phyloP scores from a whole-genome alignment of 1,284 basidiomycete species.

The Acaromyces ingoldii region DNA sequence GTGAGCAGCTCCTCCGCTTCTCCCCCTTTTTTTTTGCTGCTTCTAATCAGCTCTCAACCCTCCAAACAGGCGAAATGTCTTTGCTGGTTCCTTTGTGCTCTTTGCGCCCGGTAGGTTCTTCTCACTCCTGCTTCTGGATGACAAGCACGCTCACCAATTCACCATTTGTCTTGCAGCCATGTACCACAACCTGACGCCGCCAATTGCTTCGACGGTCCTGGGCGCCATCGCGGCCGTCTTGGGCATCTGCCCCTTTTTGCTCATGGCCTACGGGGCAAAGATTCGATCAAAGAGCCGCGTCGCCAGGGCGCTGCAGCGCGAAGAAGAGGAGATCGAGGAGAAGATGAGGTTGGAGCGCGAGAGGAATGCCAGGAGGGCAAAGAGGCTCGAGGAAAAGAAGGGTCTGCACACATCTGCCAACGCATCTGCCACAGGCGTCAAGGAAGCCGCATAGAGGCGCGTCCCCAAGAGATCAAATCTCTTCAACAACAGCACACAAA shows the following conservation, averaged over 20 bases:
- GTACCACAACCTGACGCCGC: slow-evolving; percentile 35
- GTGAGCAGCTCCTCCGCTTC: too few species aligned
- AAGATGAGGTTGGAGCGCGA: slow-evolving; percentile 17
- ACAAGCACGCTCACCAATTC: too few species aligned
- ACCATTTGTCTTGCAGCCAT: slow-evolving; percentile 8
- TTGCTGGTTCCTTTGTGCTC: slow-evolving; percentile 29
- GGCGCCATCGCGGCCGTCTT: slow-evolving; percentile 32
- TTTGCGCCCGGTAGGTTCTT: slow-evolving; percentile 16
- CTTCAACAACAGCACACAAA: too few species aligned
- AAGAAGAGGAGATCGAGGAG: slow-evolving; percentile 21
- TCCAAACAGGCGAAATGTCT: slow-evolving; percentile 29
- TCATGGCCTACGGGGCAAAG: slow-evolving; percentile 34
- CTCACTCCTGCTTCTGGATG: too few species aligned
- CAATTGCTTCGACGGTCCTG: slow-evolving; percentile 40
- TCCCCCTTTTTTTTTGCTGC: neutral
- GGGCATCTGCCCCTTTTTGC: slow-evolving; percentile 41
- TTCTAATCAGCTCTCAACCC: neutral
- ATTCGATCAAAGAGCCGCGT: slow-evolving; percentile 29
- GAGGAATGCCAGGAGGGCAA: slow-evolving; percentile 6
- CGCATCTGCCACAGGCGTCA: too few species aligned
- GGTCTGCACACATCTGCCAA: too few species aligned
- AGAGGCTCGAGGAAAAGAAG: slow-evolving; percentile 5
- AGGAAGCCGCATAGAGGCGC: too few species aligned
- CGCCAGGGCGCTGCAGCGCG: slow-evolving; percentile 25
- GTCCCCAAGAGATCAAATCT: too few species aligned